Percentiles rank a stretch among this genome's conserved stretches.
Conservation (phyloP, 352 stramenopile species). For the Phytophthora idaei region DNA sequence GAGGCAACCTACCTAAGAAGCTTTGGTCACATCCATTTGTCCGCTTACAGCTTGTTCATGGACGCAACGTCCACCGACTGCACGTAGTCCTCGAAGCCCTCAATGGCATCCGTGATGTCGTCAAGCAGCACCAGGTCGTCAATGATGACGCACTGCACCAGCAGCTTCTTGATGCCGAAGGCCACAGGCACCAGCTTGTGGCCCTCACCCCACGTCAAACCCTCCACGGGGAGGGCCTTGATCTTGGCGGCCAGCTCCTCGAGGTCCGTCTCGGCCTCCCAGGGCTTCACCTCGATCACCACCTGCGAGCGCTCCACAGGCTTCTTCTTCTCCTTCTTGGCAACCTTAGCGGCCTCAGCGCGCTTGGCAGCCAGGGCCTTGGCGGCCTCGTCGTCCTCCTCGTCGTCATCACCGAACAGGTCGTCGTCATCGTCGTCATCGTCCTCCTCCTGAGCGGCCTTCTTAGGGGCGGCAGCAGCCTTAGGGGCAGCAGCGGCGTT, state of each 20-base stretch:
- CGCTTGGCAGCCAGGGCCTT: slow-evolving; percentile 58
- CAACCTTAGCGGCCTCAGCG: slow-evolving; percentile 54
- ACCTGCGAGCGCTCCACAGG: slow-evolving; percentile 65
- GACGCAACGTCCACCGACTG: slow-evolving; percentile 85
- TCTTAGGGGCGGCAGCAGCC: slow-evolving; percentile 34
- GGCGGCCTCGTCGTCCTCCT: slow-evolving; percentile 59
- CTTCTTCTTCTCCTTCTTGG: slow-evolving; percentile 77
- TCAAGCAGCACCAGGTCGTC: slow-evolving; percentile 82
- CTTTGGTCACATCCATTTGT: slow-evolving; percentile 1
- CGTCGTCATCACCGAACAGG: slow-evolving; percentile 63
- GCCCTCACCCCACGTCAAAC: slow-evolving; percentile 80
- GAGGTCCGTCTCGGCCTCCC: slow-evolving; percentile 80
- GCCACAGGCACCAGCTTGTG: slow-evolving; percentile 85
- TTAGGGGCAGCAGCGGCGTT: slow-evolving; percentile 32
- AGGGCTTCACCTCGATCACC: slow-evolving; percentile 74
- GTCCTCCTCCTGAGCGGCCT: slow-evolving; percentile 34
- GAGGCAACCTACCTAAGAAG: slow-evolving; percentile 35
- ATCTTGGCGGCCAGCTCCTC: slow-evolving; percentile 76
- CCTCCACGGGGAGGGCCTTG: slow-evolving; percentile 73
- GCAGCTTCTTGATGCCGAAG: slow-evolving; percentile 89
- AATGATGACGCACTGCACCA: slow-evolving; percentile 83
- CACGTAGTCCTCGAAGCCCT: slow-evolving; percentile 83
- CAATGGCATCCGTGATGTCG: slow-evolving; percentile 85
- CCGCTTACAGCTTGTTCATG: slow-evolving; percentile 88
- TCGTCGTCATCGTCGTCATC: slow-evolving; percentile 71